These are phyloP conservation scores for Penicillium macrosclerotiorum DNA, from an alignment of 495 filamentous ascomycete genomes.

Conservation along the genomic window DNA sequence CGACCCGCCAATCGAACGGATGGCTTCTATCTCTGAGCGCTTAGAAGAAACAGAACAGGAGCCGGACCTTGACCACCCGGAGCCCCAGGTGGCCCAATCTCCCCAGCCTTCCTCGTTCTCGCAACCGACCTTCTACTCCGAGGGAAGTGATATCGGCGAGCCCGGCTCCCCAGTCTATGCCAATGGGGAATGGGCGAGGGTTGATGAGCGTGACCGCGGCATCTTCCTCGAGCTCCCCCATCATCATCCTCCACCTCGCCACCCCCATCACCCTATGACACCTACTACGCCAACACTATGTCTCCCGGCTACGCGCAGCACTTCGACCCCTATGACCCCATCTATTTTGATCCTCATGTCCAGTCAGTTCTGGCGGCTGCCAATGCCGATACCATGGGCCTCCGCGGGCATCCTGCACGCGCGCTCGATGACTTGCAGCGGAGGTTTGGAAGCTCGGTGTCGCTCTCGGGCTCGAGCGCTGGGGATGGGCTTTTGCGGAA, in stretches of 20 bases:
- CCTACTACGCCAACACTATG: conserved; percentile 21
- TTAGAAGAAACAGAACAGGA: conserved; percentile 19
- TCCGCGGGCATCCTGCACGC: conserved; percentile 18
- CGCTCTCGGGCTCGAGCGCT: conserved; percentile 1
- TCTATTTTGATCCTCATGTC: conserved; percentile 27
- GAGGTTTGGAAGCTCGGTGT: conserved; percentile 14
- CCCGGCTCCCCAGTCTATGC: conserved; percentile 36
- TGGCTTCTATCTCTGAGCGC: conserved; percentile 30
- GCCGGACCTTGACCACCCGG: conserved; percentile 7
- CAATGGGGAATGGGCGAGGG: conserved; percentile 28
- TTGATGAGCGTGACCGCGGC: conserved; percentile 25
- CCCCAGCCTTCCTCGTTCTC: conserved; percentile 20
- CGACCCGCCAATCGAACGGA: conserved; percentile 20
- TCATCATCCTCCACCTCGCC: neutral
- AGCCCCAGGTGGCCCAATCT: conserved; percentile 8
- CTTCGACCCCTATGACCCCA: conserved; percentile 19
- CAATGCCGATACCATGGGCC: conserved; percentile 28
- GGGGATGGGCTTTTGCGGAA: neutral
- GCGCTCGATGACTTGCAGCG: conserved; percentile 28
- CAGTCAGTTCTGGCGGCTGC: conserved; percentile 30
- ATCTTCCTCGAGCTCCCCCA: conserved; percentile 18
- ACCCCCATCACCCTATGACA: conserved; percentile 9
- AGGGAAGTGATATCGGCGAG: conserved; percentile 35
- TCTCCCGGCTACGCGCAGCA: conserved; percentile 8
- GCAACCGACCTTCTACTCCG: conserved; percentile 22